Evolutionary conservation across 768 basidiomycete species (phyloP), one percentile per base, ranked within the genome.

Genomic region (Amanita pseudoporphyria): DNA sequence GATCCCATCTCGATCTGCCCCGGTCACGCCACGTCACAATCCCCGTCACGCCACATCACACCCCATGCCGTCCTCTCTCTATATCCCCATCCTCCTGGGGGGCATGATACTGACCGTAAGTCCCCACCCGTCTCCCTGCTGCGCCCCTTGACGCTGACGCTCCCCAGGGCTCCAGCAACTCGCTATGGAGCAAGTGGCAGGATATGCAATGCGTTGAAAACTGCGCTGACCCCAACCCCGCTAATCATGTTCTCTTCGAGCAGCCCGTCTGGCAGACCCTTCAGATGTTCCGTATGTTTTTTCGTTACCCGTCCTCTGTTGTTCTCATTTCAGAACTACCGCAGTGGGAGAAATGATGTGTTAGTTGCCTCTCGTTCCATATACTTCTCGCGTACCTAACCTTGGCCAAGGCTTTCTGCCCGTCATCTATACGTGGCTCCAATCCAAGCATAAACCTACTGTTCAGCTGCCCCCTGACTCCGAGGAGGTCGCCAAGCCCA

Each of bases 141-240:
- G 6, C 9, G 12, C 31, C 26, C 24, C 37, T 41, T 57, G 19
- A 39, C 30, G 38, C 43, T 57, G 19, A 39, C 30, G 52, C 26
- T 52, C 45, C 37, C 9, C 60, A 87, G 84, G 86, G 87, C 48
- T 80, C 86, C 53, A 81, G 78, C 60, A 91, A 88, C 62, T 87
- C 84, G 2, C 68, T 90, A 18, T 88, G 84, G 81, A 76, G 73
- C 64, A 90, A 90, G 65, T 91, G 78, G 77, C 88, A 89, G 83
- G 95, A 98, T 64, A 95, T 96, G 89, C 91, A 96, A 81, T 98
- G 95, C 61, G 94, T 97, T 38, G 91, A 91, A 74, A 87, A 94
- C 65, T 98, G 95, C 64, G 63, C 64, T 41, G 75, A 82, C 55
- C 76, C 77, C 32, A 70, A 88, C 64, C 76, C 82, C 2, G 53